Base-by-base conservation (phyloP, 805 yeast genomes). In the Ogataea trehaloabstinens region DNA sequence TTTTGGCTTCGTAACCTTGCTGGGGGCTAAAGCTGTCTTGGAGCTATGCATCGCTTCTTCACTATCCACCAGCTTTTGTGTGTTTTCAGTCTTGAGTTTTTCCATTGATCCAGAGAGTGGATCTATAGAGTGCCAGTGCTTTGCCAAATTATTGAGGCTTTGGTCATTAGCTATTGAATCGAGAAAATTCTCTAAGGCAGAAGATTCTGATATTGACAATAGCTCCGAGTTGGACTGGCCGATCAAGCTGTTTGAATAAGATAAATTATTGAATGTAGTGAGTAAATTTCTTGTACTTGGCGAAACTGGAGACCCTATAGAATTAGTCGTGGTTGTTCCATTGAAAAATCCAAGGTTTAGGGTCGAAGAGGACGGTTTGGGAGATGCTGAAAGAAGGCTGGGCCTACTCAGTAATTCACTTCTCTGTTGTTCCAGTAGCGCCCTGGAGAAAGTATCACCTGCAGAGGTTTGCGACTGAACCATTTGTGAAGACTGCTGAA, bases 131-230 rank as follows among this genome's bases (percentile, higher is more conserved):
- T 55, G 49, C 66, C 66, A 61, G 32, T 56, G 60, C 41, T 52
- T 58, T 5, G 59, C 55, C 13, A 61, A 41, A 20, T 49, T 52
- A 22, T 36, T 47, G 24, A 60, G 44, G 28, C 49, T 55, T 13
- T 52, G 51, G 35, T 61, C 63, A 38, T 60, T 61, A 1, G 64
- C 68, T 16, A 64, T 61, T 13, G 64, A 58, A 35, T 64, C 69
- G 19, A 64, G 49, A 38, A 64, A 64, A 7, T 52, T 51, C 33
- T 63, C 67, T 27, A 64, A 43, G 0, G 63, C 68, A 4, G 59
- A 50, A 5, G 64, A 46, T 34, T 64, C 69, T 0, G 67, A 58
- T 7, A 51, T 48, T 1, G 65, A 56, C 18, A 64, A 48, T 25
- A 64, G 48, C 24, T 61, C 66, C 17, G 52, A 37, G 15, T 39